These are phyloP conservation scores for Saturnispora dispora DNA, from an alignment of 805 yeast genomes.

Conservation along the genomic window DNA sequence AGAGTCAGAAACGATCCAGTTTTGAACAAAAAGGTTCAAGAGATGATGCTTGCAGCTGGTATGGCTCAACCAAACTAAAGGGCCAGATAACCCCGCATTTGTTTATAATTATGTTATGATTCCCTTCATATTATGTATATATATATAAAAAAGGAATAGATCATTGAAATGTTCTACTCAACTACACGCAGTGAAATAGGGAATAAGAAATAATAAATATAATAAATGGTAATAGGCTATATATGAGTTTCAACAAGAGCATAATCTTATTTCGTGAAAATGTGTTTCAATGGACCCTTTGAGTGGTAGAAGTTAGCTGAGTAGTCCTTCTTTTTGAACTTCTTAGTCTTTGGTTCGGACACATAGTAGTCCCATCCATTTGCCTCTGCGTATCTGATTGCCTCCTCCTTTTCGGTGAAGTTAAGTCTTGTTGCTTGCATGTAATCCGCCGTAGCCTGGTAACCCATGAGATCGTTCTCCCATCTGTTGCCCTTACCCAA, in stretches of 20 bases:
- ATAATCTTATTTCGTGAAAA: constrained; percentile 56
- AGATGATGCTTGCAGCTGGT: constrained; percentile 35
- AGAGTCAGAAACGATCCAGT: constrained; percentile 64
- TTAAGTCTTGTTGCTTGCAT: constrained; percentile 73
- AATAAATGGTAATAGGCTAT: constrained; percentile 3
- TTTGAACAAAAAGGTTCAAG: constrained; percentile 53
- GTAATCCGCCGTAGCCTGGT: constrained; percentile 70
- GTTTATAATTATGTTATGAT: background rate
- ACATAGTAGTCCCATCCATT: constrained; percentile 82
- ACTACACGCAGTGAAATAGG: background rate
- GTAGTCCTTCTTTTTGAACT: constrained; percentile 66
- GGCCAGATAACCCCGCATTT: background rate
- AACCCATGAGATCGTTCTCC: constrained; percentile 86
- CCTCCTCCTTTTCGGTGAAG: constrained; percentile 68
- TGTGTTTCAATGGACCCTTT: constrained; percentile 64
- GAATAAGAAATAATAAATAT: background rate
- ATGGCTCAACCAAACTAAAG: constrained; percentile 3
- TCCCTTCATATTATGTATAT: background rate
- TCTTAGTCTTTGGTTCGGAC: constrained; percentile 71
- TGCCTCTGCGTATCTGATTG: constrained; percentile 60
- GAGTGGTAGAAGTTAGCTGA: constrained; percentile 63
- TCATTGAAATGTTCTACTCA: background rate
- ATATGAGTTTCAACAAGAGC: background rate
- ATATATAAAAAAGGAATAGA: constrained; percentile 4
- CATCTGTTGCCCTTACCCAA: constrained; percentile 69